phyloP scores from a whole-genome alignment of 805 yeast genomes.

The Wickerhamiella kazuoi region DNA sequence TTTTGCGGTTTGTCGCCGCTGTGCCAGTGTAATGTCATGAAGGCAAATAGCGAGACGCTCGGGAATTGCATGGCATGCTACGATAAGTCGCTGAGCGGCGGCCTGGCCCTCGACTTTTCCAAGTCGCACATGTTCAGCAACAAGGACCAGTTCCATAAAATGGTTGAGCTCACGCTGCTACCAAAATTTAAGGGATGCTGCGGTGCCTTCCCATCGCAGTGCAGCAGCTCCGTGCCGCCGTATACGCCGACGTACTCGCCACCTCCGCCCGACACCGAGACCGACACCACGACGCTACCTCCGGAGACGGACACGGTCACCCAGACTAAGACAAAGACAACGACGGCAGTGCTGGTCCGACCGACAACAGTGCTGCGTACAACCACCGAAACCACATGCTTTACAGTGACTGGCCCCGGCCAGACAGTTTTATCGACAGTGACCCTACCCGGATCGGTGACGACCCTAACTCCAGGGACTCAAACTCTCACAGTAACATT shows the following conservation, averaged over 20 bases:
- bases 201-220: not conserved
- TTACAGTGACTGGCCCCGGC: not conserved
- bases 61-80: constrained; percentile 4
- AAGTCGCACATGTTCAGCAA: constrained; percentile 7
- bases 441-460: constrained; percentile 2
- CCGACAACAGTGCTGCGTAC: not conserved
- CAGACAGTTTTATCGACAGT: not conserved
- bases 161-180: constrained; percentile 10
- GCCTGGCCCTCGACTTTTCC: constrained; percentile 7
- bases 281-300: not conserved
- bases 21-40: constrained; percentile 1
- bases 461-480: constrained; percentile 4
- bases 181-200: not conserved
- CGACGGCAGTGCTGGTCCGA: not conserved
- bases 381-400: not conserved
- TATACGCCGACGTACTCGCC: not conserved
- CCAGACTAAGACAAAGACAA: not conserved
- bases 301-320: not conserved
- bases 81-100: not conserved
- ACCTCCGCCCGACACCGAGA: not conserved
- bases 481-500: constrained; percentile 3
- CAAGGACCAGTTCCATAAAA: constrained; percentile 8
- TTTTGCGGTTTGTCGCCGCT: not conserved
- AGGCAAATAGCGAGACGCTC: not conserved
- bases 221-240: not conserved